A percentile compares a stretch with the other conserved stretches of the same genome.
Evolutionary conservation across 23 red algal species (phyloP).

Genomic region (Gracilaria domingensis): DNA sequence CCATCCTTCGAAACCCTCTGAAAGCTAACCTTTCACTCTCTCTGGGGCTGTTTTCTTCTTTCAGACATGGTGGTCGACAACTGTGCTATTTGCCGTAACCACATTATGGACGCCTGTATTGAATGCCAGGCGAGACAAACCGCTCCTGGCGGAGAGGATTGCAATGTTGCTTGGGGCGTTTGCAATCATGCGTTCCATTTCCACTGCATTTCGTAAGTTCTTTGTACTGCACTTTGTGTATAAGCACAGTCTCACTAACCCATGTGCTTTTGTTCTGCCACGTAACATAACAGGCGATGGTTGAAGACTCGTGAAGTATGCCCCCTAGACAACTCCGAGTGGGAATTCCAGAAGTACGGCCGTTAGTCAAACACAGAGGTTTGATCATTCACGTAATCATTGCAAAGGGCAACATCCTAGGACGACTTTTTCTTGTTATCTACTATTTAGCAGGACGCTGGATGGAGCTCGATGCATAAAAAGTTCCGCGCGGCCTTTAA

Average conservation of each 20-base stretch:
- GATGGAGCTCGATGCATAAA: background rate
- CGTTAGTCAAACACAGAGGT: slow-evolving; percentile 33
- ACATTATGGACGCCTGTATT: slow-evolving; percentile 99
- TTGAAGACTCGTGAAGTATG: slow-evolving; percentile 88
- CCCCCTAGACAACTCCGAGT: slow-evolving; percentile 85
- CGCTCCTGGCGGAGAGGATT: slow-evolving; percentile 76
- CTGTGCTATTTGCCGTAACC: slow-evolving; percentile 99
- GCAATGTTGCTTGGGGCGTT: slow-evolving; percentile 98
- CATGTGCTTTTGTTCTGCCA: background rate
- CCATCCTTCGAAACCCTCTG: background rate
- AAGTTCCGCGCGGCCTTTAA: too few species aligned
- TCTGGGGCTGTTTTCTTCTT: background rate
- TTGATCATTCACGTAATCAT: background rate
- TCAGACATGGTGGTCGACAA: slow-evolving; percentile 97
- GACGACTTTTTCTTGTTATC: background rate
- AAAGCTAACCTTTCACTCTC: slow-evolving; percentile 13
- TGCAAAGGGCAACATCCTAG: background rate
- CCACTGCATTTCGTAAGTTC: slow-evolving; percentile 91
- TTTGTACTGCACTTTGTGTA: background rate
- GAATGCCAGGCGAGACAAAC: slow-evolving; percentile 97
- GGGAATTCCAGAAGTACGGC: slow-evolving; percentile 96
- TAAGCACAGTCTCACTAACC: background rate
- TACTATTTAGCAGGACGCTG: background rate
- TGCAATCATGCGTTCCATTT: slow-evolving; percentile 99
- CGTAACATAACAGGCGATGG: slow-evolving; percentile 46